phyloP scores from a whole-genome alignment of 495 filamentous ascomycete genomes.

The Penicillium bovifimosum region DNA sequence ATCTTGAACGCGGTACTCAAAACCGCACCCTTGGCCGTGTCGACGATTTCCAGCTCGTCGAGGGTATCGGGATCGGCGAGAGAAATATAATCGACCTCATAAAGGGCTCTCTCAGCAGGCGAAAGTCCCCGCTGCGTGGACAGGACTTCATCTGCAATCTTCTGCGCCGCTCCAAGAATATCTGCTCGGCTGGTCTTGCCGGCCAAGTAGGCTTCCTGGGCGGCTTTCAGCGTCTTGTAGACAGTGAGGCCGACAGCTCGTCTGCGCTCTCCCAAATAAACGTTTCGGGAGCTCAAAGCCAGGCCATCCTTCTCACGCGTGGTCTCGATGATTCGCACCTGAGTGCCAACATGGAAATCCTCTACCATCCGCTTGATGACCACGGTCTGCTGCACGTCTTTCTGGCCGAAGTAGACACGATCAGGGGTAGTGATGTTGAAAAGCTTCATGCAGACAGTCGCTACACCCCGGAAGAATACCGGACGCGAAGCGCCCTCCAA shows the following conservation, averaged over 20 bases:
- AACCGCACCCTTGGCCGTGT: conserved; percentile 64
- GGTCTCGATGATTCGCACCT: conserved; percentile 69
- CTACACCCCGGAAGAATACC: conserved; percentile 93
- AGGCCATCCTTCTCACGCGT: conserved; percentile 76
- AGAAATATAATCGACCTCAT: conserved; percentile 86
- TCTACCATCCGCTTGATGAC: conserved; percentile 80
- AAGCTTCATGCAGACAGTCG: conserved; percentile 94
- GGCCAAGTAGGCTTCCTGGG: conserved; percentile 58
- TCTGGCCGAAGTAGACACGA: conserved; percentile 93
- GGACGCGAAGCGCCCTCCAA: conserved; percentile 84
- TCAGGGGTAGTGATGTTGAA: conserved; percentile 89
- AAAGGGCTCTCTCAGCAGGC: conserved; percentile 57
- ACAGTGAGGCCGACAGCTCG: conserved; percentile 67
- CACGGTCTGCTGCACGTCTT: conserved; percentile 94
- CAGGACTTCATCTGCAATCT: conserved; percentile 44
- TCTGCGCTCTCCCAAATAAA: conserved; percentile 77
- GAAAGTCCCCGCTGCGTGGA: conserved; percentile 58
- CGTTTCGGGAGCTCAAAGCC: conserved; percentile 91
- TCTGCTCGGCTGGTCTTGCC: conserved; percentile 54
- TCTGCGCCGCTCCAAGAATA: conserved; percentile 61
- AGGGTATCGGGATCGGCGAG: conserved; percentile 76
- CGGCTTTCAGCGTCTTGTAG: conserved; percentile 58
- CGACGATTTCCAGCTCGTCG: conserved; percentile 68
- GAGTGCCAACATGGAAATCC: conserved; percentile 78
- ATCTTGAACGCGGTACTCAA: conserved; percentile 89